These are phyloP conservation scores for Penicillium tannophilum DNA, from an alignment of 495 filamentous ascomycete species.

Conservation along the genomic window DNA sequence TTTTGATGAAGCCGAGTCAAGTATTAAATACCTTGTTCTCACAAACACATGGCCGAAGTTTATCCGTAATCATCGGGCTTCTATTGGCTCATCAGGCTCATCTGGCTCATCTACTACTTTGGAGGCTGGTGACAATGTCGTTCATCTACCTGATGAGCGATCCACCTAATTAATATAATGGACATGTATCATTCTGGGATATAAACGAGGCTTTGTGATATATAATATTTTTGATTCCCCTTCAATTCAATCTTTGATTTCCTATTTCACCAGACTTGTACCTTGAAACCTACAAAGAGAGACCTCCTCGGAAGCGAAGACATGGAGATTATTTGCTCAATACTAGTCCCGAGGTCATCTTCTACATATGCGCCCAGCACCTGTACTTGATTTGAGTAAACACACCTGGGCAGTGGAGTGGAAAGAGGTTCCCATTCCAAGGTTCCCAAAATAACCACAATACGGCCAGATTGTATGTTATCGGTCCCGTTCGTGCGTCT, in stretches of 20 bases:
- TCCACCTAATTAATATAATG: conserved; percentile 1
- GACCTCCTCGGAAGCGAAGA: neutral
- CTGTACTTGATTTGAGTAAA: too few relatives aligned
- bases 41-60: conserved; percentile 74
- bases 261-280: neutral
- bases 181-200: conserved; percentile 1
- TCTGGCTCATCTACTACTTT: conserved; percentile 2
- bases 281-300: neutral
- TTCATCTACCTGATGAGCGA: neutral
- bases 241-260: neutral
- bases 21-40: conserved; percentile 68
- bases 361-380: too few relatives aligned
- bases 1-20: conserved; percentile 61
- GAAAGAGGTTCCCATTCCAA: too few relatives aligned
- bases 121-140: conserved; percentile 1
- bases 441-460: too few relatives aligned
- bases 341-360: too few relatives aligned
- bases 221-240: neutral
- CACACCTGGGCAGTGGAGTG: too few relatives aligned
- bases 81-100: conserved; percentile 17
- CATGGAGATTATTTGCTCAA: neutral
- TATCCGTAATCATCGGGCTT: conserved; percentile 33
- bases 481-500: neutral
- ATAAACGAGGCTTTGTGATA: neutral
- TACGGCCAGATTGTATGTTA: too few relatives aligned